Evolutionary conservation across 2,329 filamentous ascomycete species (phyloP).

Genomic region (Botrytis pseudocinerea): DNA sequence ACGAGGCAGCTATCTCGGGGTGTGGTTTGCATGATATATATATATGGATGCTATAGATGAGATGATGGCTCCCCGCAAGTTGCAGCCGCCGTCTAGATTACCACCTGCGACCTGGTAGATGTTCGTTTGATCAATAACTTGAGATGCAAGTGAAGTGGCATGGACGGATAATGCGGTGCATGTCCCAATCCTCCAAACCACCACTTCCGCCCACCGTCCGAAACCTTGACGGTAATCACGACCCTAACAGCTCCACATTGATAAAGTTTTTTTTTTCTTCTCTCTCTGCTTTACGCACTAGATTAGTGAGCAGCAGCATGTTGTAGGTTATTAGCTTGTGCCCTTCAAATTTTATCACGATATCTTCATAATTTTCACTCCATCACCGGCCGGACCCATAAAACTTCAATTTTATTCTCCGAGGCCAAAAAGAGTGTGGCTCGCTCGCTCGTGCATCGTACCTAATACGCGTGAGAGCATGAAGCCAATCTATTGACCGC

Average conservation of each 20-base stretch:
- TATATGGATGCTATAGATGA: background rate
- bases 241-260: conserved; percentile 1
- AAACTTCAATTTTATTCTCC: background rate
- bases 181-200: background rate
- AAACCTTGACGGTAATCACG: conserved; percentile 9
- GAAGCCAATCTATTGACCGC: background rate
- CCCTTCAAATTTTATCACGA: background rate
- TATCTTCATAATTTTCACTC: background rate
- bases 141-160: too few relatives aligned
- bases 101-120: too few relatives aligned
- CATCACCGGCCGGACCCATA: background rate
- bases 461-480: background rate
- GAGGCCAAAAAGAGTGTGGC: background rate
- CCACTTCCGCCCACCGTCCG: too few relatives aligned
- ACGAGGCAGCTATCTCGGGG: background rate
- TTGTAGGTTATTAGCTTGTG: background rate
- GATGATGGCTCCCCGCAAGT: background rate
- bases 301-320: background rate
- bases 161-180: conserved; percentile 7
- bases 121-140: background rate
- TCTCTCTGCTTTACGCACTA: background rate
- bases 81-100: background rate
- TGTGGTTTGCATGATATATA: background rate
- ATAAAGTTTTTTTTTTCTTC: background rate
- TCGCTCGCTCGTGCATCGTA: background rate